Percentiles rank a stretch among this genome's conserved stretches.
These are phyloP conservation scores for Tolypocladium album DNA, from an alignment of 2,329 filamentous ascomycete species.

Conservation along the genomic window DNA sequence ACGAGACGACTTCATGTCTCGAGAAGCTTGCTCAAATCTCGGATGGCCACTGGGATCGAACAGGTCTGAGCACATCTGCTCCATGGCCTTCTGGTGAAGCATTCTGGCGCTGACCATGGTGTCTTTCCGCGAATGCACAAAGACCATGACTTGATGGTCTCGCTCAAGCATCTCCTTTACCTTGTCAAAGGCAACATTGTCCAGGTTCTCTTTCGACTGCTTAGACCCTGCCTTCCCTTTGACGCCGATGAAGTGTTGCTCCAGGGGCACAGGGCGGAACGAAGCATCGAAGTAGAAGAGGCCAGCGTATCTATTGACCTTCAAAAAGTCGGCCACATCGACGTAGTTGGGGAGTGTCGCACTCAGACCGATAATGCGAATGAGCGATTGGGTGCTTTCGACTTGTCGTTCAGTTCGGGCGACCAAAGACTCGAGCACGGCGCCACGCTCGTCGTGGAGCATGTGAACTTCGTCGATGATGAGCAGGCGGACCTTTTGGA, in stretches of 20 bases:
- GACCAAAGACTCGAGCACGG: conserved; percentile 90
- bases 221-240: conserved; percentile 81
- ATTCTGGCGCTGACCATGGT: conserved; percentile 81
- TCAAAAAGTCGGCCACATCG: conserved; percentile 93
- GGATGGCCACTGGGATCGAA: conserved; percentile 76
- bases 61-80: conserved; percentile 67
- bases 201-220: conserved; percentile 78
- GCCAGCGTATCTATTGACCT: conserved; percentile 85
- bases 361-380: conserved; percentile 90
- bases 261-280: conserved; percentile 88
- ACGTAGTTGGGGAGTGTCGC: conserved; percentile 94
- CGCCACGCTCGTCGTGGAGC: conserved; percentile 95
- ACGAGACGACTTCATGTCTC: conserved; percentile 76
- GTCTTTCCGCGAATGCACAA: conserved; percentile 93
- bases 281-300: conserved; percentile 96
- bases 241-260: conserved; percentile 95
- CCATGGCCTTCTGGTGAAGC: conserved; percentile 75
- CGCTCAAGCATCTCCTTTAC: conserved; percentile 82
- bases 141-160: conserved; percentile 98
- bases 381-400: conserved; percentile 94
- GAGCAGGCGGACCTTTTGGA: conserved; percentile 89
- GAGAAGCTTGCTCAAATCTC: conserved; percentile 66
- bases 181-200: conserved; percentile 83
- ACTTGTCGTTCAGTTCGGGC: conserved; percentile 92
- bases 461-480: conserved; percentile 99